Evolutionary conservation across 2,329 filamentous ascomycete species (phyloP).

Genomic region (Monosporascus sp.): DNA sequence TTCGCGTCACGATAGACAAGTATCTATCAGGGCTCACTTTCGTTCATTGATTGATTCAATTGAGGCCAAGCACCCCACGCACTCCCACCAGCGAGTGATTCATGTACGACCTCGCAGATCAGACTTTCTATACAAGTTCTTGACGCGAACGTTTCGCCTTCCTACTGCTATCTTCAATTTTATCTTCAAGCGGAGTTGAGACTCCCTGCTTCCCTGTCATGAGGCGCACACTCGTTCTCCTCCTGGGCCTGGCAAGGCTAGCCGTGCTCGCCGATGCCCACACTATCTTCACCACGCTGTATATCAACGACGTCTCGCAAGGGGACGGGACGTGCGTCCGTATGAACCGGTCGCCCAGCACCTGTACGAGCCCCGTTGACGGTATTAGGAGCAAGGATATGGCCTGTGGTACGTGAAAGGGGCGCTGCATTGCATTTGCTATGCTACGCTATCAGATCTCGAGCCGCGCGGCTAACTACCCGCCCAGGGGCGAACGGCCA

Average conservation of each 20-base stretch:
- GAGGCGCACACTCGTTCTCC: conserved; percentile 30
- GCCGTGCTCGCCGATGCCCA: conserved; percentile 44
- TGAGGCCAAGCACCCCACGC: conserved; percentile 1
- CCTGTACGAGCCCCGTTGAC: conserved; percentile 51
- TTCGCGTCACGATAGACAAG: not conserved
- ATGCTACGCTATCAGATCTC: no score
- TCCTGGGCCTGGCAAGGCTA: conserved; percentile 31
- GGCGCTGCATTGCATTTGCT: no score
- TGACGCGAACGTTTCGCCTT: no score
- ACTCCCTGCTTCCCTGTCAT: conserved; percentile 15
- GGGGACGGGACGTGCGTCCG: conserved; percentile 69
- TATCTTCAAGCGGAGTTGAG: not conserved
- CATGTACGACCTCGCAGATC: not conserved
- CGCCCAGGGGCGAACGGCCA: conserved; percentile 37
- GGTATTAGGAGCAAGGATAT: conserved; percentile 56
- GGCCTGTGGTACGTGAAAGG: conserved; percentile 57
- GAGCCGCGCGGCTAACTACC: no score
- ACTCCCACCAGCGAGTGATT: not conserved
- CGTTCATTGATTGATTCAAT: conserved; percentile 3
- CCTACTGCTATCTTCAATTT: no score
- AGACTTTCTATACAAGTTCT: not conserved
- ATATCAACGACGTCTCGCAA: conserved; percentile 55
- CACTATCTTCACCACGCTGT: conserved; percentile 59
- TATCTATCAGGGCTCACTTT: not conserved
- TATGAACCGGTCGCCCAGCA: conserved; percentile 49